Base-by-base conservation (phyloP, 2,329 filamentous ascomycete species). In the Tricladium varicosporioides region DNA sequence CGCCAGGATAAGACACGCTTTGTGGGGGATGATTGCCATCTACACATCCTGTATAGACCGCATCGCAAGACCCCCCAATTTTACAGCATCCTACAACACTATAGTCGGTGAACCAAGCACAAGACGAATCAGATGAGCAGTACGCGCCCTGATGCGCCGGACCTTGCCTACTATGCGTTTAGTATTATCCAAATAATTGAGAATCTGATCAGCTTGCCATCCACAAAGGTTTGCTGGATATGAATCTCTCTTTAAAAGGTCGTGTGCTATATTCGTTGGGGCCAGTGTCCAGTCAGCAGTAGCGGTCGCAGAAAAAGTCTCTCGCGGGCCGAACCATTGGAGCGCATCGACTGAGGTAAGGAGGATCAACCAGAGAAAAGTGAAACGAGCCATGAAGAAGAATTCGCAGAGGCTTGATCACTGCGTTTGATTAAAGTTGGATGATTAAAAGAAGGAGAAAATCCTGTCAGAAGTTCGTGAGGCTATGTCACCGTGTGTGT, bases 61-160 rank as follows among this genome's bases (percentile, higher is more conserved):
- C 53, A 56, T 59, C 53, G 36, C 57, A 59, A 15, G 33, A 18
- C 48, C 50, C 57, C 16, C 53, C 53, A 19, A 45, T 54, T 2
- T 44, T 48, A 27, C 57, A 59, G 32, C 57, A 59, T 43, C 57
- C 57, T 16, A 59, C 48, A n/a, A 59, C 50, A 5, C 42, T 56
- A 40, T 49, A 49, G 31, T 59, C 57, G 2, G 57, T 59, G 18
- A 59, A 46, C 53, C 57, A 53, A 33, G 53, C 57, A 54, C 57
- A 59, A 47, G 50, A 59, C 1, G 53, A 56, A 13, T 43, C 40
- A 1, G 45, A 46, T 16, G 19, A 43, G 18, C 57, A 59, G 19
- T 56, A 53, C 13, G 46, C 57, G 7, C 16, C 11, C 27, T 50
- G 33, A 15, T 52, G 13, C 16, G 19, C 13, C 14, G 53, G 44